phyloP scores from a whole-genome alignment of 192 early-diverging fungal species.

The Gamsiella multidivaricata region DNA sequence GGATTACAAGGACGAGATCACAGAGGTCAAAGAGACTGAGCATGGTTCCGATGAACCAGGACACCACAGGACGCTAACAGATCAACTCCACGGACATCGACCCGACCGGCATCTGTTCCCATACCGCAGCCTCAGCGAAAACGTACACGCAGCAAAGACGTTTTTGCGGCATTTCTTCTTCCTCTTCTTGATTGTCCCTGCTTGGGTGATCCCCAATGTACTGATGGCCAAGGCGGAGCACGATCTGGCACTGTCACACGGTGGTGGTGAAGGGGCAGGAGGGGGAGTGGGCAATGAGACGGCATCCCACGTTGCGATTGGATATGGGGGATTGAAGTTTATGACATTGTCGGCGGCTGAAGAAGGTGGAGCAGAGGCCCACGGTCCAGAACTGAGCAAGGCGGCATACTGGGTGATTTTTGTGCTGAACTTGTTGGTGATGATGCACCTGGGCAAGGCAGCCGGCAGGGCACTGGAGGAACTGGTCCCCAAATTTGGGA shows the following conservation, averaged over 20 bases:
- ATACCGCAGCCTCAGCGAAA: slow-evolving; percentile 27
- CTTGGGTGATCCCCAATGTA: slow-evolving; percentile 39
- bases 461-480: slow-evolving; percentile 35
- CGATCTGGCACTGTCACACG: not conserved
- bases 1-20: not conserved
- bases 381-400: slow-evolving; percentile 26
- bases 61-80: slow-evolving; percentile 3
- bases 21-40: not conserved
- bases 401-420: slow-evolving; percentile 28
- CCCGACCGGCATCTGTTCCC: slow-evolving; percentile 43
- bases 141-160: slow-evolving; percentile 23
- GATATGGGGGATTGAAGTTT: not conserved
- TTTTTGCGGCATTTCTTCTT: slow-evolving; percentile 47
- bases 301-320: not conserved
- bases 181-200: slow-evolving; percentile 36
- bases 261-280: not conserved
- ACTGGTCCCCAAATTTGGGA: slow-evolving; percentile 38
- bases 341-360: not conserved
- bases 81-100: slow-evolving; percentile 24
- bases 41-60: not conserved
- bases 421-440: slow-evolving; percentile 35
- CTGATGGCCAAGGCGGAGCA: slow-evolving; percentile 21
- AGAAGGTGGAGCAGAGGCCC: not conserved
- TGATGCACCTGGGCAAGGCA: slow-evolving; percentile 49
- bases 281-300: slow-evolving; percentile 8